Percentiles rank a stretch among this genome's conserved stretches.
Evolutionary conservation across 2,329 filamentous ascomycete genomes (phyloP).

Genomic region (Cordyceps cateniannulata): DNA sequence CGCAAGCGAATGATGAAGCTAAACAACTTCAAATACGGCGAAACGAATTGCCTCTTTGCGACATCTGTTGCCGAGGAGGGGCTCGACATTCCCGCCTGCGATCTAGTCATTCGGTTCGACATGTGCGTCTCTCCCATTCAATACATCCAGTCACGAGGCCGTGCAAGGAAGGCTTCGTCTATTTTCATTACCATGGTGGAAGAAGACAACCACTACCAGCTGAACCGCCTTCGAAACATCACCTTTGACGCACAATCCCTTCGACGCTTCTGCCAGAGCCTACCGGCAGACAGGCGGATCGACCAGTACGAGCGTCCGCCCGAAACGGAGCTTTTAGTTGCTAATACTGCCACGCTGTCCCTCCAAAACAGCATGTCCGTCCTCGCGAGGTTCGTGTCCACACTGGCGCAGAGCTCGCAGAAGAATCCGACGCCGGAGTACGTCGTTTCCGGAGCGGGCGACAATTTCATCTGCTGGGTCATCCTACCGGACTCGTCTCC

Average conservation of each 20-base stretch:
- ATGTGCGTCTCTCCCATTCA: conserved; percentile 86
- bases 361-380: conserved; percentile 67
- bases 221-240: conserved; percentile 50
- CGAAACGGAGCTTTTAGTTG: conserved; percentile 53
- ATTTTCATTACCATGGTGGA: conserved; percentile 84
- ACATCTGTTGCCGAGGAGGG: conserved; percentile 64
- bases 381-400: conserved; percentile 67
- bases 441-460: conserved; percentile 47
- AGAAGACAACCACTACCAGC: conserved; percentile 56
- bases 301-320: conserved; percentile 20
- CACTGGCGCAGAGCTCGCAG: conserved; percentile 36
- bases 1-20: conserved; percentile 69
- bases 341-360: conserved; percentile 67
- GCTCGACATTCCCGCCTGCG: conserved; percentile 62
- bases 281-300: conserved; percentile 66
- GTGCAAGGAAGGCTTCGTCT: conserved; percentile 72
- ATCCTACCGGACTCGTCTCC: conserved; percentile 71
- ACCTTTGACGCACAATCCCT: conserved; percentile 56
- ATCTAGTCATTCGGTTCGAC: conserved; percentile 70
- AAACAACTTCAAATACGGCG: conserved; percentile 53
- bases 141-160: conserved; percentile 87
- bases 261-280: conserved; percentile 64
- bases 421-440: conserved; percentile 47
- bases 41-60: conserved; percentile 58
- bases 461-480: conserved; percentile 69